Percentiles rank a stretch among this genome's conserved stretches.
phyloP scores from a whole-genome alignment of 352 stramenopile genomes.

The Porosira glacialis region DNA sequence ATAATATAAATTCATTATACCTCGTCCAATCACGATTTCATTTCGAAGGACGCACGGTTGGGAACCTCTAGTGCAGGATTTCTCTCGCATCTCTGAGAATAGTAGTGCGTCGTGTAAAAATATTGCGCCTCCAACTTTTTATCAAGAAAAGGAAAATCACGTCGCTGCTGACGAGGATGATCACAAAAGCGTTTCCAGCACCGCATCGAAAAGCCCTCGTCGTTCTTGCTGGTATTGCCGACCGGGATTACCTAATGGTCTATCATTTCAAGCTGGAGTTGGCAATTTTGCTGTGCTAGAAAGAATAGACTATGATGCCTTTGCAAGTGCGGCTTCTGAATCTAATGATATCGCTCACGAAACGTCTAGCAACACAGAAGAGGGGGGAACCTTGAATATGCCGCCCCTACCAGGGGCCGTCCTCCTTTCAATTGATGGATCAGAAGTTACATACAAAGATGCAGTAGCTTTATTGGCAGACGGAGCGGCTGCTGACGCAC shows the following conservation, averaged over 20 bases:
- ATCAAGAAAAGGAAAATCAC: neutral
- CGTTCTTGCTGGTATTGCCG: no score
- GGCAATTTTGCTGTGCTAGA: conserved; percentile 38
- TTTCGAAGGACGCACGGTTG: no score
- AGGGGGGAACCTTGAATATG: conserved; percentile 19
- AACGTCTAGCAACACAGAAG: no score
- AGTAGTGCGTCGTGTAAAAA: no score
- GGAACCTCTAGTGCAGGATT: no score
- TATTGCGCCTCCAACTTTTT: no score
- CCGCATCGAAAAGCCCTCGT: no score
- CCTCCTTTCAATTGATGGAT: conserved; percentile 31
- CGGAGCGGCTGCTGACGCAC: neutral
- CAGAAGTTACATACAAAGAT: conserved; percentile 14
- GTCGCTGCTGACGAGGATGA: conserved; percentile 4
- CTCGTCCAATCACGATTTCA: no score
- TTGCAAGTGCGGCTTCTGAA: conserved; percentile 42
- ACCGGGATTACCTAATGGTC: conserved; percentile 32
- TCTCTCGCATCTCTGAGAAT: no score
- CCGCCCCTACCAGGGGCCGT: conserved; percentile 51
- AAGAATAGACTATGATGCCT: conserved; percentile 30
- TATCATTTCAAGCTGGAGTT: conserved; percentile 35
- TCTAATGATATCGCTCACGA: conserved; percentile 1
- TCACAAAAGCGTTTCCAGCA: no score
- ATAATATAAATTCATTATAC: no score
- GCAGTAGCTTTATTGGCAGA: conserved; percentile 15